Percentiles rank a stretch among this genome's conserved stretches.
These are phyloP conservation scores for Paraurostyla sp. DNA, from an alignment of 73 alveolate species.

Conservation along the genomic window DNA sequence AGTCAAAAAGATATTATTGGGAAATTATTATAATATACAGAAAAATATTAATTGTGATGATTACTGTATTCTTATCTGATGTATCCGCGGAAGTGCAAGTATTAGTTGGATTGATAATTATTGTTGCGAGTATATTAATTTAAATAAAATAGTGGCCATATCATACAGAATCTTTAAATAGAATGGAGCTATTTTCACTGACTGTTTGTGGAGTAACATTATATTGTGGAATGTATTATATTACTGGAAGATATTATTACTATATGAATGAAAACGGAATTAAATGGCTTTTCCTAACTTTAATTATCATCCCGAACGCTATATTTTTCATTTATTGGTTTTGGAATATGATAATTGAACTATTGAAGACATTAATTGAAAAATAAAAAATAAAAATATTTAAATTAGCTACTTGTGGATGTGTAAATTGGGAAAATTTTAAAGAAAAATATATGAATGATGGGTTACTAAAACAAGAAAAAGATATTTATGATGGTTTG, in stretches of 20 bases:
- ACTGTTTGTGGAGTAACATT: conserved; percentile 24
- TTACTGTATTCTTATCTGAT: conserved; percentile 41
- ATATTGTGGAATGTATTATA: conserved; percentile 68
- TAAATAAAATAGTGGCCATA: conserved; percentile 37
- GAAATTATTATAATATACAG: conserved; percentile 64
- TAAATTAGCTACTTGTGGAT: neutral
- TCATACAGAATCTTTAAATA: conserved; percentile 1
- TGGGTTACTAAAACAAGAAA: no score
- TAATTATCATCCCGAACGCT: conserved; percentile 54
- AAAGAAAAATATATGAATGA: conserved; percentile 2
- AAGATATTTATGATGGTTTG: no score
- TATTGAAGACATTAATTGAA: neutral
- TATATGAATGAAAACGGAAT: conserved; percentile 40
- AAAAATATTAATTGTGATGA: conserved; percentile 51
- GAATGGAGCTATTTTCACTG: conserved; percentile 49
- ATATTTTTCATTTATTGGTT: conserved; percentile 42
- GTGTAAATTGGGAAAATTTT: neutral
- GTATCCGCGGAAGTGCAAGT: conserved; percentile 59
- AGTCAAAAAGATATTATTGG: conserved; percentile 12
- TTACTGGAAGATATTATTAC: conserved; percentile 57
- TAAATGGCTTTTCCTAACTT: conserved; percentile 36
- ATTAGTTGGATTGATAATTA: conserved; percentile 44
- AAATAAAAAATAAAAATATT: neutral
- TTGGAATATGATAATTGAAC: conserved; percentile 4
- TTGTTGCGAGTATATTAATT: conserved; percentile 19